A percentile compares a stretch with the other conserved stretches of the same genome.
Evolutionary conservation across 2,329 filamentous ascomycete genomes (phyloP).

Genomic region (Hypoxylon sp.): DNA sequence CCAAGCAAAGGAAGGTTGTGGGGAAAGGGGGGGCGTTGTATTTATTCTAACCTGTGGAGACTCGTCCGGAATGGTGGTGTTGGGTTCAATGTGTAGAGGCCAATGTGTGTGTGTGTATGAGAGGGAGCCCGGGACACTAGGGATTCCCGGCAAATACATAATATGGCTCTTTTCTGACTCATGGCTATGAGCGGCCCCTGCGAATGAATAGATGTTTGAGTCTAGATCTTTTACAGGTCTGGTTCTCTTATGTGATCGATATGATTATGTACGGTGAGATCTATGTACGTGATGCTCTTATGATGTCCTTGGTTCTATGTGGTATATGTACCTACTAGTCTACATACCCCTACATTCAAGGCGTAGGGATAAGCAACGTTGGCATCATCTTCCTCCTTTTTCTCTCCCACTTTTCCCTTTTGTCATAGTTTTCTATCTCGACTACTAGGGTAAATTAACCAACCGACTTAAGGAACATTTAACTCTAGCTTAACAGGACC

Average conservation of each 20-base stretch:
- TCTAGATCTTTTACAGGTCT: constrained; percentile 4
- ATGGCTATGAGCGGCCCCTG: neutral
- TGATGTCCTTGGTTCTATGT: neutral
- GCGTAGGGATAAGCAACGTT: neutral
- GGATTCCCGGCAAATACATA: constrained; percentile 42
- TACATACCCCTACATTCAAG: too few species aligned
- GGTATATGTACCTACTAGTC: neutral
- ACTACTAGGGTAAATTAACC: neutral
- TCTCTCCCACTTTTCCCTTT: neutral
- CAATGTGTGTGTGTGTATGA: constrained; percentile 15
- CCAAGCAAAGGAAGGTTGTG: constrained; percentile 20
- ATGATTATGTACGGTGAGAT: neutral
- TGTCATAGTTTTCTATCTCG: neutral
- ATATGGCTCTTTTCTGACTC: constrained; percentile 41
- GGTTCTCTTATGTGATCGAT: neutral
- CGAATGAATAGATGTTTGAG: constrained; percentile 14
- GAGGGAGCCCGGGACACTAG: constrained; percentile 12
- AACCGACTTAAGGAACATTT: neutral
- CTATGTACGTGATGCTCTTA: neutral
- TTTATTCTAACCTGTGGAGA: constrained; percentile 34
- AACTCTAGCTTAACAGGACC: too few species aligned
- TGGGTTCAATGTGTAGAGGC: constrained; percentile 15
- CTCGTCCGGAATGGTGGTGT: constrained; percentile 3
- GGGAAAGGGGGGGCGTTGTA: constrained; percentile 28
- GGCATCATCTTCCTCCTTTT: neutral